Evolutionary conservation across 2,329 filamentous ascomycete genomes (phyloP).

Genomic region (Sporothrix globosa): DNA sequence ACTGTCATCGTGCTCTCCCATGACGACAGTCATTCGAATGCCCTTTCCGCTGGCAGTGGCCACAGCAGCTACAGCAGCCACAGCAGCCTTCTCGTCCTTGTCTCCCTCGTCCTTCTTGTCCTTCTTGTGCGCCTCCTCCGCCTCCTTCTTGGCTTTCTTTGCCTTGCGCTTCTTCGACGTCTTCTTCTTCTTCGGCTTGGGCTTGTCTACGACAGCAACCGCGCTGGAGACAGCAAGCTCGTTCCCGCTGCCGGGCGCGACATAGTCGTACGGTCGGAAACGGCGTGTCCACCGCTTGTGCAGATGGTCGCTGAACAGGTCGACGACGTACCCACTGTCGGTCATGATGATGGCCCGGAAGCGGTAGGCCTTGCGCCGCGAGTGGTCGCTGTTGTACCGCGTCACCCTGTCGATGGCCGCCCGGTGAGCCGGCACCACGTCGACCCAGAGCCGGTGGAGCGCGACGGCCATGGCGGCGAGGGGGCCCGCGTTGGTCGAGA

Average conservation of each 20-base stretch:
- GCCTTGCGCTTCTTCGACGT: conserved; percentile 22
- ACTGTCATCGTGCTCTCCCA: neutral
- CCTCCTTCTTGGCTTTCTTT: neutral
- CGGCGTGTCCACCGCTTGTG: conserved; percentile 1
- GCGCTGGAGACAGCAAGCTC: no score
- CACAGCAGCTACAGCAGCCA: neutral
- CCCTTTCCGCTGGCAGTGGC: neutral
- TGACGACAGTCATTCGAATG: neutral
- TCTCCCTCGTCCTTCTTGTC: neutral
- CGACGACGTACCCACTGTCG: conserved; percentile 24
- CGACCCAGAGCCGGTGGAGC: conserved; percentile 22
- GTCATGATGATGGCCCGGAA: conserved; percentile 29
- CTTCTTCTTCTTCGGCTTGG: neutral
- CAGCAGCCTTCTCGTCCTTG: neutral
- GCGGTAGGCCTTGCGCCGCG: conserved; percentile 32
- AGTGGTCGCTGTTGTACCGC: conserved; percentile 30
- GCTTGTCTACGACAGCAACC: neutral
- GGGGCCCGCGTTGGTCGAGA: conserved; percentile 24
- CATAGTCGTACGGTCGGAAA: neutral
- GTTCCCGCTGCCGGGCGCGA: no score
- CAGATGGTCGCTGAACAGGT: conserved; percentile 19
- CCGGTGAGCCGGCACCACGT: conserved; percentile 29
- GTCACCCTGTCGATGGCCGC: conserved; percentile 27
- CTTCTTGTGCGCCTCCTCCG: neutral
- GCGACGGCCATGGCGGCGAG: conserved; percentile 27